Percentiles rank a stretch among this genome's conserved stretches.
These are phyloP conservation scores for Lipomyces yamanashiensis DNA, from an alignment of 805 yeast species.

Conservation along the genomic window DNA sequence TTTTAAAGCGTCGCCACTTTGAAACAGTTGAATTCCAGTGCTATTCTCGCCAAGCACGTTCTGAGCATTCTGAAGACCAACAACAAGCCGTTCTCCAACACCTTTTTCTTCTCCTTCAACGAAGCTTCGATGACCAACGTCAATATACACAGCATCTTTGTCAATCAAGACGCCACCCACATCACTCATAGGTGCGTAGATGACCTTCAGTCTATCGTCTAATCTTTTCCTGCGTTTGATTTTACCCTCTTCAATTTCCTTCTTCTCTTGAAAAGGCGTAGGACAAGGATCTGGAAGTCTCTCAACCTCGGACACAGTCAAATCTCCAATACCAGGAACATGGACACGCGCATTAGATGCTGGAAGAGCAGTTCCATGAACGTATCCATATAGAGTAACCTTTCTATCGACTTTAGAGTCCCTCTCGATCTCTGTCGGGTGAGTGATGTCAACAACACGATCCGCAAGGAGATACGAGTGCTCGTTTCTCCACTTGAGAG, in stretches of 20 bases:
- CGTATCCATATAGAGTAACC: conserved; percentile 89
- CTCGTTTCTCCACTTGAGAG: conserved; percentile 99
- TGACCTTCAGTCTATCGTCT: conserved; percentile 90
- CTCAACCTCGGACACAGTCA: conserved; percentile 73
- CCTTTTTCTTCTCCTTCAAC: conserved; percentile 65
- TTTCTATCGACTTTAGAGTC: conserved; percentile 86
- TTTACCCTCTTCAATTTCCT: conserved; percentile 73
- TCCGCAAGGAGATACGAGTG: conserved; percentile 94
- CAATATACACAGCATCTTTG: conserved; percentile 96
- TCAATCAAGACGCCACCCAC: conserved; percentile 98
- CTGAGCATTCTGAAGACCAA: conserved; percentile 74
- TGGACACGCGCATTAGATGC: conserved; percentile 75
- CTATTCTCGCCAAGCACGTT: conserved; percentile 62
- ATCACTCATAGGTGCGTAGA: conserved; percentile 99
- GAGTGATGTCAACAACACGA: conserved; percentile 90
- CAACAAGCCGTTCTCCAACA: conserved; percentile 84
- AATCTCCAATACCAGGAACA: conserved; percentile 95
- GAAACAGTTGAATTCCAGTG: conserved; percentile 76
- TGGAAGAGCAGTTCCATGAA: conserved; percentile 90
- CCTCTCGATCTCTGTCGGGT: conserved; percentile 77
- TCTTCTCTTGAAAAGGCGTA: conserved; percentile 89
- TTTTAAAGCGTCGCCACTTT: conserved; percentile 53
- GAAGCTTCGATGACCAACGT: conserved; percentile 63
- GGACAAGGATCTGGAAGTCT: conserved; percentile 98
- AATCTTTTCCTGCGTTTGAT: conserved; percentile 77